Base-by-base conservation (phyloP, 257 asterid species). In the Penstemon eatonii region DNA sequence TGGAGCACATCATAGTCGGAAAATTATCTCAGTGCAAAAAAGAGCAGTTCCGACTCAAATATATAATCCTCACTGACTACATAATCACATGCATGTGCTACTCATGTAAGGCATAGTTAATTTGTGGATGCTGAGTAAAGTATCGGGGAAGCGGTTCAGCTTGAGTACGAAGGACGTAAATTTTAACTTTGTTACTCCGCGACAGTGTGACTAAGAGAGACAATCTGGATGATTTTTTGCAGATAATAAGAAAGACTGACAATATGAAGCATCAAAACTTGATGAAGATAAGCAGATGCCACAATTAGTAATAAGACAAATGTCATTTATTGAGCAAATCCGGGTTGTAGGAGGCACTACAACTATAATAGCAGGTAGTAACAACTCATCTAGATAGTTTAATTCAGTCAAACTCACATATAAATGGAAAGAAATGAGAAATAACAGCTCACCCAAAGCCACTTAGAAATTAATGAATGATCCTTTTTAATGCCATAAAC, bases 1-100 rank as follows among this genome's bases (percentile, higher is more conserved):
- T 69, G 76, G 77, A 74, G 68, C 69, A 73, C 61, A 47, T 51
- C 51, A 63, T 56, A 77, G 67, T 73, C 62, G 79, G 81, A 73
- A 58, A 75, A 60, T 40, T 25, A 65, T 15, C 13, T 36, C 33
- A 66, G 51, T 63, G 60, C 66, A 68, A 7, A 58, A 68, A 69
- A 3, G 45, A 39, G 36, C 60, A 65, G 11, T 4, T 38, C 43
- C 13, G 37, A 69, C 72, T 36, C 53, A 65, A 66, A 56, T 5
- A 50, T 49, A 54, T 38, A 68, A 49, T 47, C 57, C 63, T 54
- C 56, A 58, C 42, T 67, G 66, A 71, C 60, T 45, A 41, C 63
- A 63, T 9, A 46, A 33, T 38, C 6, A 64, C 51, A 46, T n/a
- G n/a, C n/a, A n/a, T 33, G 53, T 57, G 33, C 39, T 55, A 59